Base-by-base conservation (phyloP, 305 asterid species). In the Fraxinus platypoda region DNA sequence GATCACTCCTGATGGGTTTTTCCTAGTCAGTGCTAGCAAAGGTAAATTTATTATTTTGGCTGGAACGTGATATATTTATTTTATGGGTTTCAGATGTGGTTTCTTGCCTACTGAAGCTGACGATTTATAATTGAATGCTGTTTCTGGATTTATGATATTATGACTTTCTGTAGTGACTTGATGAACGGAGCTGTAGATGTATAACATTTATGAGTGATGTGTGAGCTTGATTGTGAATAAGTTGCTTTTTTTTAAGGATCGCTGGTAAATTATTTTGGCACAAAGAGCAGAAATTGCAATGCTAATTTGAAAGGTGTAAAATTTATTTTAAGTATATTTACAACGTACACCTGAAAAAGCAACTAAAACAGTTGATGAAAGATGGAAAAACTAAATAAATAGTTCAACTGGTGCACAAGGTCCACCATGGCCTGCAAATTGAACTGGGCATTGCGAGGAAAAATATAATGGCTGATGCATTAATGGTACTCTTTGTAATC, bases 11-110 rank as follows among this genome's bases (percentile, higher is more conserved):
- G 99, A 94, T 87, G 99, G 99, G 7, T 92, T 86, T 89, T 95
- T 95, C 87, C 94, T 95, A 77, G 92, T 94, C 84, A 95, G 99
- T 88, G 99, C 98, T 23, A 94, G 99, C 98, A 95, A 95, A 93
- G 99, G 99, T 95, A 93, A 87, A 13, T 59, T 68, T 23, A 21
- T 66, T 41, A 28, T 62, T 57, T 78, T 6, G 5, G 11, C 21
- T 68, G 59, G 41, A 46, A 17, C 66, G 6, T 71, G 75, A 66
- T n/a, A 15, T 15, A 70, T 70, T 66, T 70, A 28, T 68, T 68
- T 28, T 12, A 34, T 80, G 54, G 15, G 76, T 73, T 28, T 8
- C 35, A 64, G 34, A 26, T 78, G 76, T 68, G n/a, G 13, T 3
- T 75, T 43, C 66, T 38, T 62, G 37, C 43, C 46, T 35, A 7